Conservation (phyloP, 2,329 filamentous ascomycete genomes). For the Diaporthe vexans region DNA sequence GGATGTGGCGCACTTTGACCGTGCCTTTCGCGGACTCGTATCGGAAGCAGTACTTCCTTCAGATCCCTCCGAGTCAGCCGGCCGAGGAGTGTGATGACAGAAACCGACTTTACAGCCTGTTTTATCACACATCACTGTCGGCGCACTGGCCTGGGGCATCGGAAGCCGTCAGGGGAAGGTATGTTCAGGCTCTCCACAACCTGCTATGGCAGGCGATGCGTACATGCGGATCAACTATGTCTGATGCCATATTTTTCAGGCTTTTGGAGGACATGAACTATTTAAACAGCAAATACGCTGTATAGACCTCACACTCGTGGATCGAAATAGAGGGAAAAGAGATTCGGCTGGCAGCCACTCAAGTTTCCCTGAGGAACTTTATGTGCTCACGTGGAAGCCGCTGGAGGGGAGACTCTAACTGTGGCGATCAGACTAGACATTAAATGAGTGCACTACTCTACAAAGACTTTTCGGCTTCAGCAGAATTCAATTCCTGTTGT, state of each 20-base stretch:
- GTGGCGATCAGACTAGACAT: no score
- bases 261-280: slow-evolving; percentile 44
- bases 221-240: no score
- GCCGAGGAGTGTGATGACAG: slow-evolving; percentile 17
- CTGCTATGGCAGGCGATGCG: neutral
- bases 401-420: no score
- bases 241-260: neutral
- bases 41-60: slow-evolving; percentile 21
- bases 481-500: neutral
- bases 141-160: slow-evolving; percentile 20
- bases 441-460: no score
- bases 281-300: slow-evolving; percentile 43
- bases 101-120: slow-evolving; percentile 27
- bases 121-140: slow-evolving; percentile 4
- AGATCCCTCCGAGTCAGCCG: slow-evolving; percentile 13
- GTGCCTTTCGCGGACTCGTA: slow-evolving; percentile 15
- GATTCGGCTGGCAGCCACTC: no score
- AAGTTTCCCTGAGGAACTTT: no score
- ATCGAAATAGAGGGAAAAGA: no score
- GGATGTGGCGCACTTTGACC: slow-evolving; percentile 23
- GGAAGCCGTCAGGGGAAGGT: neutral
- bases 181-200: neutral
- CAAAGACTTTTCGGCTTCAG: no score
- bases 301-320: neutral
- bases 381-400: no score